Base-by-base conservation (phyloP, 805 yeast species). In the Ogataea wickerhamii region DNA sequence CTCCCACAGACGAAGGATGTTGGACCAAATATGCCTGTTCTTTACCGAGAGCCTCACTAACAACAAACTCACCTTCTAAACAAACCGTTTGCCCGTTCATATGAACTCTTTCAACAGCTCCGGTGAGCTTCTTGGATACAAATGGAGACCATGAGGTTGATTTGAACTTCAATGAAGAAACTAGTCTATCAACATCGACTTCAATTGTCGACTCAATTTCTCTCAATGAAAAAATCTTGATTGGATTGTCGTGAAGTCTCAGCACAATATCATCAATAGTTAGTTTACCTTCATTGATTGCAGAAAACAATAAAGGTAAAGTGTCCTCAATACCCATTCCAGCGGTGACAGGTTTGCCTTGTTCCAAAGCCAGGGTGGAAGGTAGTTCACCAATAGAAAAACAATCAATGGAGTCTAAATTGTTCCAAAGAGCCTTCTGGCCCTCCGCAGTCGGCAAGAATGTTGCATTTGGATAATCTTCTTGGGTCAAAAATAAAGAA, bases 21-120 rank as follows among this genome's bases (percentile, higher is more conserved):
- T 73, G 62, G 56, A 66, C 70, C 49, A 68, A 61, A 37, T 73
- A 63, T 28, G 71, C 66, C 42, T 68, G 65, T 39, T 77, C 79
- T 50, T 70, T 70, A 48, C 96, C 96, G 28, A 71, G 59, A 19
- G 85, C 83, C 45, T 71, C 73, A 10, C 63, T 52, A 34, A 76
- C 74, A 49, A 83, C 71, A 36, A 87, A 62, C 39, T 75, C 76
- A 49, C 95, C 96, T 60, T 91, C 96, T 49, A 88, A 73, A 48
- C 87, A 84, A 37, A 82, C 85, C 38, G 95, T 84, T 60, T 82
- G 80, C 41, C 79, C 82, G 45, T 81, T 77, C 61, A 85, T 69
- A 49, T 80, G 74, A 35, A 91, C 97, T 63, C 97, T 78, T 64
- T 88, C 95, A 56, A 91, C 83, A 55, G 87, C 81, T 46, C 97